These are phyloP conservation scores for Sutorius eximius DNA, from an alignment of 1,284 basidiomycete genomes.

Conservation along the genomic window DNA sequence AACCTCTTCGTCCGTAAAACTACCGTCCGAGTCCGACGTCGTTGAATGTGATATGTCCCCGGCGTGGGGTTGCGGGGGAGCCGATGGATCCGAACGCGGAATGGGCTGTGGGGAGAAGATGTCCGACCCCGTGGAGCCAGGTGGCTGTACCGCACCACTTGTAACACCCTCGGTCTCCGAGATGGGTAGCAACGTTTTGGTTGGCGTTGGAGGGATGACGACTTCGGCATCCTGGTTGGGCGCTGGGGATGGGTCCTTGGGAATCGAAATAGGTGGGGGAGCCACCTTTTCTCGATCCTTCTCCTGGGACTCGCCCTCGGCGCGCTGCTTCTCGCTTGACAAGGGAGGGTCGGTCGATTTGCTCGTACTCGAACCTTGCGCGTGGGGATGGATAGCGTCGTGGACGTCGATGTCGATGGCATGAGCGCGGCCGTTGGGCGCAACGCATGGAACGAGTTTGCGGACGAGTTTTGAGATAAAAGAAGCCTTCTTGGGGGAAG, in stretches of 20 bases:
- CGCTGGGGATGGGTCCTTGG: conserved; percentile 24
- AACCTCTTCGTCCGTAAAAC: conserved; percentile 55
- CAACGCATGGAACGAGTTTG: conserved; percentile 51
- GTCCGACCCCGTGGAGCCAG: conserved; percentile 49
- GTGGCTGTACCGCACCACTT: conserved; percentile 55
- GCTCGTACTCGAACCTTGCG: conserved; percentile 15
- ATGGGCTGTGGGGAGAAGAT: conserved; percentile 34
- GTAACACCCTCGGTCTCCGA: conserved; percentile 53
- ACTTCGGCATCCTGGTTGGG: conserved; percentile 39
- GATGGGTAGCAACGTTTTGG: conserved; percentile 44
- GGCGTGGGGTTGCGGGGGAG: conserved; percentile 24
- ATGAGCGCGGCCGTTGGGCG: conserved; percentile 41
- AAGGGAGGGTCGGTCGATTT: conserved; percentile 18
- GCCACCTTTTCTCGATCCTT: conserved; percentile 30
- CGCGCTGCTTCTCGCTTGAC: conserved; percentile 27
- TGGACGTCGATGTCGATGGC: conserved; percentile 34
- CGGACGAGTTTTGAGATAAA: conserved; percentile 48
- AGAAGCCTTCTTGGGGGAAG: conserved; percentile 40
- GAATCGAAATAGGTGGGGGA: conserved; percentile 19
- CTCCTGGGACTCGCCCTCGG: conserved; percentile 28
- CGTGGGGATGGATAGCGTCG: conserved; percentile 1
- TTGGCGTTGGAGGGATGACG: conserved; percentile 44
- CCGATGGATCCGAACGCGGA: conserved; percentile 26
- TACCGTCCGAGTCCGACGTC: conserved; percentile 35
- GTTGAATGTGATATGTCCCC: conserved; percentile 35